Base-by-base conservation (phyloP, 2,329 filamentous ascomycete species). In the Coniochaeta prunicola region DNA sequence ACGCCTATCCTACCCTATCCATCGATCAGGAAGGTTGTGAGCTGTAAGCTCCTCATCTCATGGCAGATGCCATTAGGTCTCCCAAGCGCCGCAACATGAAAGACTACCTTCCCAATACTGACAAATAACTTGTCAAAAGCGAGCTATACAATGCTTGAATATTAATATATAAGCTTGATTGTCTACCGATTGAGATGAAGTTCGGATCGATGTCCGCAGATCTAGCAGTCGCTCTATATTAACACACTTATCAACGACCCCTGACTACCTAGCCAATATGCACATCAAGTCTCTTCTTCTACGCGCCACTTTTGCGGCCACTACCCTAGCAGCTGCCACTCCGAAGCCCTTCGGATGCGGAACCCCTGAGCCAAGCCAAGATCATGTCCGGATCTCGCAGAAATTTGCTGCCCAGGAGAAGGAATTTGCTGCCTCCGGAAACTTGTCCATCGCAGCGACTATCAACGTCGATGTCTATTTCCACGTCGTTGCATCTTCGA, bases 391-490 rank as follows among this genome's bases (percentile, higher is more conserved):
- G 21, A 56, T 66, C 28, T 60, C 65, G 15, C 58, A 65, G 57
- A 42, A 59, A 28, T 64, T 71, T 31, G 64, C 63, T 17, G 17
- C 53, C 2, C 34, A 67, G 55, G 68, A 70, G 58, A 62, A 64
- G 28, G 57, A 59, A 7, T 56, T 61, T 15, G 57, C 61, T 40
- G 61, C 62, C 15, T 59, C 60, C 4, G 63, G 65, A 34, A 64
- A 64, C 59, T 40, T 64, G 38, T 60, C 63, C 15, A 60, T 62
- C 34, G 59, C 59, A 40, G 67, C 66, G 40, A 62, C 61, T 40
- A 60, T 69, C 58, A 69, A 66, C 57, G 61, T 73, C 31, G 67
- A 71, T 53, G 62, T 64, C 40, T 71, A 73, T 64, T 71, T 73
- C 64, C 71, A 73, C 60, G 67, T 73, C 19, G 61, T 73, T 17